Conservation (phyloP, 2,329 filamentous ascomycete genomes). For the Corynespora cassiicola region DNA sequence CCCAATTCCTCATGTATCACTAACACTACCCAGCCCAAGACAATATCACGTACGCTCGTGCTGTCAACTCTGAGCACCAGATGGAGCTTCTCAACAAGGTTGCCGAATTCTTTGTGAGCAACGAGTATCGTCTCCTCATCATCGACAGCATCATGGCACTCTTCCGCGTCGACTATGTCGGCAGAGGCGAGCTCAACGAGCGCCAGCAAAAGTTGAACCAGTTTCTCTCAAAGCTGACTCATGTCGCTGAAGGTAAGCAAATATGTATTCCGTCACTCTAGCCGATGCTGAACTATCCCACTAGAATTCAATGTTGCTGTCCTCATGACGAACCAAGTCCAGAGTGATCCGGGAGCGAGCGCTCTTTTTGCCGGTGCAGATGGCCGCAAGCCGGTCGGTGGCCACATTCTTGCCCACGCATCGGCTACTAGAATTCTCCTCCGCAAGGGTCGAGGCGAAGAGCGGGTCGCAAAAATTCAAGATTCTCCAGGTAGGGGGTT, state of each 20-base stretch:
- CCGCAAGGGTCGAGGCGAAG: slow-evolving; percentile 72
- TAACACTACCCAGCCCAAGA: slow-evolving; percentile 65
- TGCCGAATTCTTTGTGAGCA: slow-evolving; percentile 65
- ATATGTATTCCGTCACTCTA: background rate
- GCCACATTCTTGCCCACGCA: slow-evolving; percentile 73
- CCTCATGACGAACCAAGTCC: slow-evolving; percentile 71
- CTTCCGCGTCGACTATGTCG: slow-evolving; percentile 71
- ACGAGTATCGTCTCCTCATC: slow-evolving; percentile 70
- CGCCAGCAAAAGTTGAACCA: slow-evolving; percentile 72
- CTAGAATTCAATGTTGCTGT: slow-evolving; percentile 70
- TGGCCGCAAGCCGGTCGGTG: slow-evolving; percentile 71
- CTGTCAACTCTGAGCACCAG: slow-evolving; percentile 71
- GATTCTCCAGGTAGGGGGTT: slow-evolving; percentile 68
- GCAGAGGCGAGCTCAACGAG: slow-evolving; percentile 71
- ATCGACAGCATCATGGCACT: slow-evolving; percentile 75
- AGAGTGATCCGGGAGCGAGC: slow-evolving; percentile 72
- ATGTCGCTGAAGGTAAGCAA: slow-evolving; percentile 67
- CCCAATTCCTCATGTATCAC: slow-evolving; percentile 40
- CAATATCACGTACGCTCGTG: slow-evolving; percentile 71
- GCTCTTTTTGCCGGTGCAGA: slow-evolving; percentile 72
- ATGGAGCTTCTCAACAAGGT: slow-evolving; percentile 69
- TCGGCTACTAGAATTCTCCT: slow-evolving; percentile 71
- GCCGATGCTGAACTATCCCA: slow-evolving; percentile 2
- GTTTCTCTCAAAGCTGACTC: slow-evolving; percentile 68
- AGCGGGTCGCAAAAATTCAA: slow-evolving; percentile 73